Evolutionary conservation across 495 filamentous ascomycete species (phyloP).

Genomic region (Xylaria telfairii): DNA sequence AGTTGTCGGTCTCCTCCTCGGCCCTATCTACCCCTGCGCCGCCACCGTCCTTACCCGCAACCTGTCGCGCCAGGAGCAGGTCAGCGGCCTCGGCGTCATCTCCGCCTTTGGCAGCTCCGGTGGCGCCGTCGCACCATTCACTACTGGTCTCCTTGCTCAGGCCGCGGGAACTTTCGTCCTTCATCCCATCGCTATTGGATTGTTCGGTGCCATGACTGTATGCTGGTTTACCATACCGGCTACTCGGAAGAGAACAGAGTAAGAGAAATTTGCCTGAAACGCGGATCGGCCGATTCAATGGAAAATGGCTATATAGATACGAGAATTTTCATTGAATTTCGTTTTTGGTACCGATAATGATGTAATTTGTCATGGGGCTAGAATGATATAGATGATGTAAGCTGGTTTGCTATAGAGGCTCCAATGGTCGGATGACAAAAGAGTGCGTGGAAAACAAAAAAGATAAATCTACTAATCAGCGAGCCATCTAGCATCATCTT

Average conservation of each 20-base stretch:
- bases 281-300: background rate
- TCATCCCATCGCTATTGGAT: slow-evolving; percentile 70
- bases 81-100: slow-evolving; percentile 72
- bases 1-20: slow-evolving; percentile 77
- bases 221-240: slow-evolving; percentile 68
- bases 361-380: background rate
- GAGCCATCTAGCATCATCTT: background rate
- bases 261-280: background rate
- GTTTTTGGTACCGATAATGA: background rate
- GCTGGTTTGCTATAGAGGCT: background rate
- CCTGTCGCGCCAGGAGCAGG: slow-evolving; percentile 67
- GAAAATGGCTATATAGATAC: background rate
- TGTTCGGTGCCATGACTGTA: slow-evolving; percentile 73
- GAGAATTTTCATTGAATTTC: background rate
- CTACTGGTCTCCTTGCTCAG: slow-evolving; percentile 73
- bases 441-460: background rate
- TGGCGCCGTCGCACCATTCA: slow-evolving; percentile 75
- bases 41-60: slow-evolving; percentile 68
- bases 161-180: slow-evolving; percentile 73
- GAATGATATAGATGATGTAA: background rate
- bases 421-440: background rate
- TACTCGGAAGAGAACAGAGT: slow-evolving; percentile 61
- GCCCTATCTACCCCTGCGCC: slow-evolving; percentile 77
- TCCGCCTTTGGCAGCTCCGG: slow-evolving; percentile 76
- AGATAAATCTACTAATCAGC: background rate